Base-by-base conservation (phyloP, 257 asterid genomes). In the Lavandula angustifolia region DNA sequence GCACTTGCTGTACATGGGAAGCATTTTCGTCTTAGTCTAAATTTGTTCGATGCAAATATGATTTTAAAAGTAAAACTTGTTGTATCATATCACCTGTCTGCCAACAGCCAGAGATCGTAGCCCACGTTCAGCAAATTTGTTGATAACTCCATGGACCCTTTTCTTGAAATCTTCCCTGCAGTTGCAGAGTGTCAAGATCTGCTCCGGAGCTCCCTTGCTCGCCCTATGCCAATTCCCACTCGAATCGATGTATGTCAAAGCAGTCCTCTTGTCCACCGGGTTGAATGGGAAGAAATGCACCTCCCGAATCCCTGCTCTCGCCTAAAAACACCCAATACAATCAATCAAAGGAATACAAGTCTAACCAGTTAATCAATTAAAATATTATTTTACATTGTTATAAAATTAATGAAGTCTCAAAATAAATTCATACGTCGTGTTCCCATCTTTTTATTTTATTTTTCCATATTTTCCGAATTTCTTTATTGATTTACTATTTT, bases 131-230 rank as follows among this genome's bases (percentile, higher is more conserved):
- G 96, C 98, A 33, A 78, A 88, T 46, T 83, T 92, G 40, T 83
- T 85, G 53, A 92, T 92, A 2, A 80, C 84, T 1, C 75, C 5
- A 51, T 84, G 95, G 56, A 89, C 96, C 68, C 77, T 92, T 72
- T 75, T 85, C 86, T 71, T 82, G 58, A 88, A 56, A 60, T 88
- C 95, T 61, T 90, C 95, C 73, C 75, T 83, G 73, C 87, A 76
- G 68, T 83, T 80, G 88, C 89, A 81, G 27, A 92, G 95, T 7
- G 80, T 63, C 74, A 92, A 75, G 72, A 92, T 92, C 96, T 91
- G 98, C 69, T 91, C 98, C 31, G 98, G 98, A 29, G 98, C 98
- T 54, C 98, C 98, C 70, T 91, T 91, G 81, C 98, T 88, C 22
- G 92, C 80, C 47, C 98, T 76, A 64, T 91, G 96, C 98, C 98